Evolutionary conservation across 257 asterid species (phyloP).

Genomic region (Ehretia macrophylla): DNA sequence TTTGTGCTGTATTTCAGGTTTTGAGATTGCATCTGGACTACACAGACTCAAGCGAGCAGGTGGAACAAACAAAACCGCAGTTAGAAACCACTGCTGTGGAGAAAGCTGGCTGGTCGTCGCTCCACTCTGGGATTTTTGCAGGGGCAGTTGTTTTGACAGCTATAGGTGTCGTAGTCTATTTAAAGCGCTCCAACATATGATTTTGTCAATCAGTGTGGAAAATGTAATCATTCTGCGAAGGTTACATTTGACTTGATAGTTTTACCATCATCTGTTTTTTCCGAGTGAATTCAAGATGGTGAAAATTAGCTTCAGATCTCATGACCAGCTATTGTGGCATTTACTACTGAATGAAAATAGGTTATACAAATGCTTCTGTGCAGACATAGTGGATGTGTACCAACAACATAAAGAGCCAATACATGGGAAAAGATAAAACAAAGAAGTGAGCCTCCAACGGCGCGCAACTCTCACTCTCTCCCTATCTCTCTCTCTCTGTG

Average conservation of each 20-base stretch:
- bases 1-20: slow-evolving; percentile 35
- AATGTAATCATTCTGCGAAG: background rate
- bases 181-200: slow-evolving; percentile 55
- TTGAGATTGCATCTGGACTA: slow-evolving; percentile 68
- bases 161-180: slow-evolving; percentile 56
- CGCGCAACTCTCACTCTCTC: too few species aligned
- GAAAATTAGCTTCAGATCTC: background rate
- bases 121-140: slow-evolving; percentile 46
- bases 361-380: background rate
- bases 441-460: too few species aligned
- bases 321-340: background rate
- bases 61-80: slow-evolving; percentile 14
- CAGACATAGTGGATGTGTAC: background rate
- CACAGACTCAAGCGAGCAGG: slow-evolving; percentile 18
- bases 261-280: background rate
- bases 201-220: background rate
- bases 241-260: background rate
- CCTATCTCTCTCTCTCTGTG: too few species aligned
- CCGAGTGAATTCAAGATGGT: background rate
- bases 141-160: slow-evolving; percentile 60
- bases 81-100: slow-evolving; percentile 18
- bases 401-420: too few species aligned
- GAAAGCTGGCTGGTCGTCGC: slow-evolving; percentile 27
- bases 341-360: background rate
- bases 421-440: too few species aligned